phyloP scores from a whole-genome alignment of 352 stramenopile genomes.

The Phytopythium chamaehyphon region DNA sequence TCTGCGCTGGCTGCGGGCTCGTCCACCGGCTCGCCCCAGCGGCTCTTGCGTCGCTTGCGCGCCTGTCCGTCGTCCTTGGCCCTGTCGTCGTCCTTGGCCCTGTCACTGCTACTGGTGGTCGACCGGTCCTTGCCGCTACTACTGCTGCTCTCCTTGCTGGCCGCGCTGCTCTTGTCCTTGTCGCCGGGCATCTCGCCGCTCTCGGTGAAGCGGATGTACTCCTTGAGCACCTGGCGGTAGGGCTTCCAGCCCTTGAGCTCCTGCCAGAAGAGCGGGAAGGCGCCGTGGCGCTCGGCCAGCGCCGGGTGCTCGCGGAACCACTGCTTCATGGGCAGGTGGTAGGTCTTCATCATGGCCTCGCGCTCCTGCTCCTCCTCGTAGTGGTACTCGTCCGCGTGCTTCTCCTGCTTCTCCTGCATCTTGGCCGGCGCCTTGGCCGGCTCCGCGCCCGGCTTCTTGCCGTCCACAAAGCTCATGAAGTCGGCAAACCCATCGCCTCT shows the following conservation, averaged over 20 bases:
- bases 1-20: slow-evolving; percentile 10
- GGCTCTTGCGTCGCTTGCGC: slow-evolving; percentile 80
- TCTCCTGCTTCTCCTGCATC: slow-evolving; percentile 1
- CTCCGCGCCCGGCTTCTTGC: slow-evolving; percentile 8
- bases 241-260: slow-evolving; percentile 92
- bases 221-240: slow-evolving; percentile 90
- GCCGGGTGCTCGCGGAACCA: slow-evolving; percentile 75
- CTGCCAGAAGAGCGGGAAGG: slow-evolving; percentile 94
- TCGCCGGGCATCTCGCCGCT: slow-evolving; percentile 21
- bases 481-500: slow-evolving; percentile 51
- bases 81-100: slow-evolving; percentile 1
- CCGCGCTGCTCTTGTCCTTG: slow-evolving; percentile 7
- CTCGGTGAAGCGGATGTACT: slow-evolving; percentile 85
- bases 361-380: slow-evolving; percentile 87
- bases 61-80: slow-evolving; percentile 36
- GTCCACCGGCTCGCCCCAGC: slow-evolving; percentile 75
- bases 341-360: slow-evolving; percentile 87
- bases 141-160: not conserved
- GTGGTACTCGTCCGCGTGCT: slow-evolving; percentile 49
- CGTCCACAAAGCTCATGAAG: slow-evolving; percentile 66
- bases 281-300: slow-evolving; percentile 75
- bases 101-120: not conserved
- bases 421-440: not conserved
- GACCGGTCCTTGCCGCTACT: not conserved
- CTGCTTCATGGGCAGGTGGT: slow-evolving; percentile 85